Conservation (phyloP, 116 monocot species). For the Trichopus zeylanicus region DNA sequence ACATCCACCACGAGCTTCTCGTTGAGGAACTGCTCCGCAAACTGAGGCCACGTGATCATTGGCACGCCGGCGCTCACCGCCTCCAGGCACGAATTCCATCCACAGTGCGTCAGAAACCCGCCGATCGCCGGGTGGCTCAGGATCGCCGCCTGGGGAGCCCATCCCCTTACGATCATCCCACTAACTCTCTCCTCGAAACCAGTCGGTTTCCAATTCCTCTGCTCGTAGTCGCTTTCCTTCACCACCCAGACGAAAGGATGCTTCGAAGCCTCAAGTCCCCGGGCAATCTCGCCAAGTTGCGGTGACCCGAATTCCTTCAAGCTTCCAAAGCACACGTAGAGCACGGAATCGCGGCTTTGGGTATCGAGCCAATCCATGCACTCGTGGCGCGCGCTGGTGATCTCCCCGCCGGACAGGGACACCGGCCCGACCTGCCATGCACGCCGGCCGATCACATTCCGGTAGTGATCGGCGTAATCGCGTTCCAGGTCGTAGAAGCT, state of each 20-base stretch:
- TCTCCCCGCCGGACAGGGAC: not conserved
- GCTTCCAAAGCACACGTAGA: conserved; percentile 51
- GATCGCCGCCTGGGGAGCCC: conserved; percentile 32
- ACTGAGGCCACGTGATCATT: conserved; percentile 28
- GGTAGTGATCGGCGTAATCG: conserved; percentile 9
- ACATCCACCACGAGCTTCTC: conserved; percentile 26
- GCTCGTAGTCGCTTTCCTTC: not conserved
- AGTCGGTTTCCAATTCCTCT: conserved; percentile 11
- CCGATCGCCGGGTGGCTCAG: conserved; percentile 17
- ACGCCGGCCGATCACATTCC: not conserved
- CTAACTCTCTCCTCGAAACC: conserved; percentile 13
- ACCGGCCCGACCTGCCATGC: not conserved
- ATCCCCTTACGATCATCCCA: conserved; percentile 18
- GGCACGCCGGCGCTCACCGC: too few relatives aligned
- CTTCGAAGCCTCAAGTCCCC: conserved; percentile 15
- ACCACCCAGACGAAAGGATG: conserved; percentile 18
- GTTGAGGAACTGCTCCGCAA: conserved; percentile 26
- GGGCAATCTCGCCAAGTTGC: conserved; percentile 26
- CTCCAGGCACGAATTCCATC: conserved; percentile 44
- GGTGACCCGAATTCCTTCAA: not conserved
- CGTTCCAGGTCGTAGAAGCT: conserved; percentile 13
- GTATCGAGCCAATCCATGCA: conserved; percentile 34
- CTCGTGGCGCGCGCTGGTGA: not conserved
- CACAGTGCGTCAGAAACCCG: too few relatives aligned
- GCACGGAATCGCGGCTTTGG: conserved; percentile 1